These are phyloP conservation scores for Pezicula neosporulosa DNA, from an alignment of 2,329 filamentous ascomycete species.

Conservation along the genomic window DNA sequence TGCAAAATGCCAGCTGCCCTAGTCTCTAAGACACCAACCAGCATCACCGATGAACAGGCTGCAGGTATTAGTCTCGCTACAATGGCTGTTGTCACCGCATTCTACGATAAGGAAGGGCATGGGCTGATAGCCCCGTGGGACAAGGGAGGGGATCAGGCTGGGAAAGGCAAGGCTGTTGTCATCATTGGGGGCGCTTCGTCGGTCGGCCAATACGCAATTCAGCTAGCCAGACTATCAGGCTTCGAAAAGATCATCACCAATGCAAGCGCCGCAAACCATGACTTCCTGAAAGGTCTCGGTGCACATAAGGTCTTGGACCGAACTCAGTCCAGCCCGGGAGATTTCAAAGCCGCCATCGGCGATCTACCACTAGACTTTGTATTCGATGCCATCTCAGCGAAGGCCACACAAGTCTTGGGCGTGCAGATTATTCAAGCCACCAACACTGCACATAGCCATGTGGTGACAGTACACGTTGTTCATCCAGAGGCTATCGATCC, in stretches of 20 bases:
- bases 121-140: conserved; percentile 29
- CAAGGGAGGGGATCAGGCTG: conserved; percentile 15
- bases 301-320: conserved; percentile 27
- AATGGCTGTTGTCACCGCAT: conserved; percentile 16
- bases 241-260: conserved; percentile 31
- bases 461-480: conserved; percentile 17
- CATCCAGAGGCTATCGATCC: conserved; percentile 3
- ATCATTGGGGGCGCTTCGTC: conserved; percentile 33
- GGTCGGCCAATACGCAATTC: conserved; percentile 32
- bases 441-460: conserved; percentile 13
- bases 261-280: conserved; percentile 24
- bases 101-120: conserved; percentile 19
- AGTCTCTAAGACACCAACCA: conserved; percentile 28
- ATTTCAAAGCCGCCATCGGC: conserved; percentile 23
- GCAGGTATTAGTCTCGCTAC: conserved; percentile 23
- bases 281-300: conserved; percentile 16
- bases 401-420: conserved; percentile 27
- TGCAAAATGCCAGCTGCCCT: conserved; percentile 30
- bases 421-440: conserved; percentile 24
- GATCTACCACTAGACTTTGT: conserved; percentile 26
- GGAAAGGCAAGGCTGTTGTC: conserved; percentile 18
- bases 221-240: conserved; percentile 30
- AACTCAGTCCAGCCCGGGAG: conserved; percentile 9
- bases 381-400: conserved; percentile 28
- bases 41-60: conserved; percentile 27